Conservation (phyloP, 495 filamentous ascomycete species). For the Podospora sp. region DNA sequence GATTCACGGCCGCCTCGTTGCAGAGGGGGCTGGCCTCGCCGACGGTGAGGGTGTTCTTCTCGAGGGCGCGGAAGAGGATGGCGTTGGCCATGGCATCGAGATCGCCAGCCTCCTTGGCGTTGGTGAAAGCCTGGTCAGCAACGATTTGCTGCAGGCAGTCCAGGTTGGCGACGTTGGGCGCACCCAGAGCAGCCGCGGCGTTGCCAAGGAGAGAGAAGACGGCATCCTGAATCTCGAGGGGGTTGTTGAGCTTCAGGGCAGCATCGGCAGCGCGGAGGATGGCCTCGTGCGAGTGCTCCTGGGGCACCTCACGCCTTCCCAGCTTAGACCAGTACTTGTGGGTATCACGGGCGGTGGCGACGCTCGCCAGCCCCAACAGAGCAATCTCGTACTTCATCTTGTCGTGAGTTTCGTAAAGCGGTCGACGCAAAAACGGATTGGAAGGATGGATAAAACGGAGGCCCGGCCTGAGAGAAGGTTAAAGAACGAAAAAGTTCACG, state of each 20-base stretch:
- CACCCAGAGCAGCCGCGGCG: conserved; percentile 58
- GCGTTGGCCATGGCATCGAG: conserved; percentile 59
- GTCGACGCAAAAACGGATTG: conserved; percentile 31
- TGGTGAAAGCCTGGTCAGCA: conserved; percentile 71
- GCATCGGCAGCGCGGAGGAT: conserved; percentile 50
- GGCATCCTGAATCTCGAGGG: conserved; percentile 58
- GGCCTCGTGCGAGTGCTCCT: conserved; percentile 66
- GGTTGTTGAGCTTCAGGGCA: conserved; percentile 61
- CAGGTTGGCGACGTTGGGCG: conserved; percentile 58
- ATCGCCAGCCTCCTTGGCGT: conserved; percentile 64
- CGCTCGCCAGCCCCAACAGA: conserved; percentile 36
- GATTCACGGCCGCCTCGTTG: conserved; percentile 64
- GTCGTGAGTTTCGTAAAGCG: conserved; percentile 34
- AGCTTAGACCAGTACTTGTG: conserved; percentile 38
- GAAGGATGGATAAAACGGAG: conserved; percentile 32
- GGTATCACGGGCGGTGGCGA: conserved; percentile 36
- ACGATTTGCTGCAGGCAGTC: conserved; percentile 69
- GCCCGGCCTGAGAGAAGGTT: conserved; percentile 45
- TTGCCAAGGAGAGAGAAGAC: conserved; percentile 68
- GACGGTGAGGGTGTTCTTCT: conserved; percentile 63
- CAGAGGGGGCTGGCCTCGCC: conserved; percentile 58
- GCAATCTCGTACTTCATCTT: conserved; percentile 51
- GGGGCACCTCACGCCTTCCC: conserved; percentile 57
- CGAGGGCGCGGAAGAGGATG: conserved; percentile 63
- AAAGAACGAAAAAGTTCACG: conserved; percentile 48